Base-by-base conservation (phyloP, 805 yeast species). In the Lachancea sp. region DNA sequence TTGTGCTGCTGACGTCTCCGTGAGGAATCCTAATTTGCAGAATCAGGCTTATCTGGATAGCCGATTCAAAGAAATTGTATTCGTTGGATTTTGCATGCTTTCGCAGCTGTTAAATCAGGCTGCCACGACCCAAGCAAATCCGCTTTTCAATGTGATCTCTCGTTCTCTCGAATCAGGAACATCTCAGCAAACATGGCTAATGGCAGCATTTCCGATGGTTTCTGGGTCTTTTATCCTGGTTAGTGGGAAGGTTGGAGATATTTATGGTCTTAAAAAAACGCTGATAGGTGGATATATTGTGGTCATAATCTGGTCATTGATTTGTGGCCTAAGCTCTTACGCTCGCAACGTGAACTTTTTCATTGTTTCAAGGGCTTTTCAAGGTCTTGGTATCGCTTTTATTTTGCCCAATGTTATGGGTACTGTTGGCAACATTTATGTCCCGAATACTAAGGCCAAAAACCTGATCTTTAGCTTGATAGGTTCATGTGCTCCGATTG, bases 241-340 rank as follows among this genome's bases (percentile, higher is more conserved):
- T 3, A 74, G 83, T 31, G 93, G 93, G 8, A 71, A 81, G 41
- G 56, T 82, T 38, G 93, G 95, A 29, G 95, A 85, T 55, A 66
- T 83, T 11, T 78, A 76, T 52, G 93, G 93, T 0, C 67, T 81
- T 43, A 79, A 78, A 47, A 65, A 59, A 34, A 62, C 78, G n/a
- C 68, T 81, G 44, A 35, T 78, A 0, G 53, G 68, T 3, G 88
- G 91, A 1, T 79, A 79, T 62, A 39, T 62, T 6, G 74, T 85
- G 78, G 62, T 73, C 2, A 54, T 72, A 0, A 27, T 82, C 0
- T 81, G 88, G 83, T 67, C 80, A 1, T 51, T 82, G 39, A 62
- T 85, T 16, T 71, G 77, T 2, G 91, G 90, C 0, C 54, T 83
- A 2, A 65, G 85, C 0, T 60, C 64, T 15, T 83, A 77, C 54